Evolutionary conservation across 495 filamentous ascomycete species (phyloP).

Genomic region (Aspergillus panamensis): DNA sequence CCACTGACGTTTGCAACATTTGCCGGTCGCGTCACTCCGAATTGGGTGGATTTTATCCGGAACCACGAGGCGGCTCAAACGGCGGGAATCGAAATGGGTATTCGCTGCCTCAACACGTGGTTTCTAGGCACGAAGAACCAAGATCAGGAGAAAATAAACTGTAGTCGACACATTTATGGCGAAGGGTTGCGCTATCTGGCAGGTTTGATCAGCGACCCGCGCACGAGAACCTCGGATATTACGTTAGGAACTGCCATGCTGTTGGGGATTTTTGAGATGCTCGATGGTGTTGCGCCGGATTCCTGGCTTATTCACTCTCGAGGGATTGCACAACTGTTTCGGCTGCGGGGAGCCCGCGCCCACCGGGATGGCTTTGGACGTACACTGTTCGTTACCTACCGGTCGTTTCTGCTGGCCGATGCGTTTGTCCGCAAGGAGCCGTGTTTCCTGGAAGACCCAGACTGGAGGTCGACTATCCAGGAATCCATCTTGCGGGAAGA

Average conservation of each 20-base stretch:
- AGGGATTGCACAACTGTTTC: slow-evolving; percentile 30
- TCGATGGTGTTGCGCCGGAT: slow-evolving; percentile 23
- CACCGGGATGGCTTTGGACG: slow-evolving; percentile 29
- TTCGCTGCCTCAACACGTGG: slow-evolving; percentile 19
- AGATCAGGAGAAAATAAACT: slow-evolving; percentile 15
- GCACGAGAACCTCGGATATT: slow-evolving; percentile 19
- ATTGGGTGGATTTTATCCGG: slow-evolving; percentile 25
- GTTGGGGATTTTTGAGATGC: slow-evolving; percentile 33
- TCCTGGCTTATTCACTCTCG: slow-evolving; percentile 38
- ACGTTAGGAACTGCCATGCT: slow-evolving; percentile 28
- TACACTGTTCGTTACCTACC: slow-evolving; percentile 29
- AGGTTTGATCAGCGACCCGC: slow-evolving; percentile 15
- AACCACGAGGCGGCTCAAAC: slow-evolving; percentile 4
- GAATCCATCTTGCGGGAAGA: slow-evolving; percentile 19
- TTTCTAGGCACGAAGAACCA: slow-evolving; percentile 22
- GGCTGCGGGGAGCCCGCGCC: slow-evolving; percentile 27
- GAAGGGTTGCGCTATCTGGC: slow-evolving; percentile 16
- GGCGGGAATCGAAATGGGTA: slow-evolving; percentile 12
- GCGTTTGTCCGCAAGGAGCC: slow-evolving; percentile 24
- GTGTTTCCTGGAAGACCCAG: slow-evolving; percentile 29
- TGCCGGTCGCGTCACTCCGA: slow-evolving; percentile 17
- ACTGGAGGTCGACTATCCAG: slow-evolving; percentile 30
- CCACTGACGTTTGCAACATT: slow-evolving; percentile 17
- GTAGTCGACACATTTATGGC: slow-evolving; percentile 28
- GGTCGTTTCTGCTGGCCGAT: slow-evolving; percentile 32